phyloP scores from a whole-genome alignment of 495 filamentous ascomycete species.

The Penicillium dipodomyicola region DNA sequence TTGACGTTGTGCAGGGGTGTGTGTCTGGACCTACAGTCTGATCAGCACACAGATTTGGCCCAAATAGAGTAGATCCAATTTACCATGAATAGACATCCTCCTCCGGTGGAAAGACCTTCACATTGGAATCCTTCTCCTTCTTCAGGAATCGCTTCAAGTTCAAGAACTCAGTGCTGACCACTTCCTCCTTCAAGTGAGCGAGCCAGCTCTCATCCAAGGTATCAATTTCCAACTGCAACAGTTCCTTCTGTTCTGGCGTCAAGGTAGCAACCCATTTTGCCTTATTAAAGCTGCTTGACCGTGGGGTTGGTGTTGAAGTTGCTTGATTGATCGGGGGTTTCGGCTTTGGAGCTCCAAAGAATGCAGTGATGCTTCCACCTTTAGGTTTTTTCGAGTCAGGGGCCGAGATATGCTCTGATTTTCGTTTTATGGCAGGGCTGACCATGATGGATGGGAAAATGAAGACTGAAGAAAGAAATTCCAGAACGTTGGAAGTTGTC shows the following conservation, averaged over 20 bases:
- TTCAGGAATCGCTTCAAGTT: conserved; percentile 84
- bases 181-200: conserved; percentile 76
- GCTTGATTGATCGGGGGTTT: conserved; percentile 34
- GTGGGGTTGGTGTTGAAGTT: conserved; percentile 14
- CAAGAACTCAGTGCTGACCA: conserved; percentile 74
- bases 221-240: conserved; percentile 85
- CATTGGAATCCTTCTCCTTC: conserved; percentile 66
- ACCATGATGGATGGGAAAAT: conserved; percentile 26
- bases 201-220: conserved; percentile 92
- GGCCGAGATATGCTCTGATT: conserved; percentile 32
- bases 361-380: conserved; percentile 60
- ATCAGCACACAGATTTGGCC: conserved; percentile 9
- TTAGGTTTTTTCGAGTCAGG: conserved; percentile 64
- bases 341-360: conserved; percentile 57
- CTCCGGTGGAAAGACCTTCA: conserved; percentile 78
- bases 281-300: conserved; percentile 72
- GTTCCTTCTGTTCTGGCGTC: conserved; percentile 73
- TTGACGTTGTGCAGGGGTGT: conserved; percentile 86
- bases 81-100: conserved; percentile 96
- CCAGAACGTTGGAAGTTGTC: conserved; percentile 1
- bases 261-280: conserved; percentile 77
- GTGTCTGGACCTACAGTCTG: conserved; percentile 68
- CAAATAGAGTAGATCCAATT: conserved; percentile 5
- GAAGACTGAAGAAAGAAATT: neutral
- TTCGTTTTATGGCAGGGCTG: conserved; percentile 35